A percentile compares a stretch with the other conserved stretches of the same genome.
phyloP scores from a whole-genome alignment of 371 early-diverging fungal species.

The Mortierella sp. region DNA sequence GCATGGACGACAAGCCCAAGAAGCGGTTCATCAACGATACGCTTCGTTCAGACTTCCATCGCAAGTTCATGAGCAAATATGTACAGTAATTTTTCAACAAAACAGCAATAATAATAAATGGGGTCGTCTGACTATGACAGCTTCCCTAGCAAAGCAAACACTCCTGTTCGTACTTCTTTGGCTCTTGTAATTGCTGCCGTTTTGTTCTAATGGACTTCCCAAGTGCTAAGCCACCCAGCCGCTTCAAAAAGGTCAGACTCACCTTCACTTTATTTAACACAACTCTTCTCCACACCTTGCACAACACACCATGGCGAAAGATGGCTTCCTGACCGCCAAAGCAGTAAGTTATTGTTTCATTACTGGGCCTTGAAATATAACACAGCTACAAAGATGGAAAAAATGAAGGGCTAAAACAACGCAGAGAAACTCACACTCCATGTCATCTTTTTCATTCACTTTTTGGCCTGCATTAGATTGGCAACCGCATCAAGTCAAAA shows the following conservation, averaged over 20 bases:
- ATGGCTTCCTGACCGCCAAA: slow-evolving; percentile 85
- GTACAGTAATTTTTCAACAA: slow-evolving; percentile 65
- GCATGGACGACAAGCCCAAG: slow-evolving; percentile 86
- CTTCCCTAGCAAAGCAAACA: too few species aligned
- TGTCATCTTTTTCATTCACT: too few species aligned
- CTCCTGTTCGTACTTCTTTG: too few species aligned
- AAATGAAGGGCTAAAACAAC: too few species aligned
- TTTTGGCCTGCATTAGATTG: slow-evolving; percentile 68
- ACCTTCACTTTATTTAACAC: neutral
- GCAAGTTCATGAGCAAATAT: slow-evolving; percentile 95
- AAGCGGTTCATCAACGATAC: slow-evolving; percentile 98
- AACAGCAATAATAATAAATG: slow-evolving; percentile 9
- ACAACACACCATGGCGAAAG: slow-evolving; percentile 75
- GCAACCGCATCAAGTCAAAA: slow-evolving; percentile 91
- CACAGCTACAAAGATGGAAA: too few species aligned
- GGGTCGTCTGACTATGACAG: too few species aligned
- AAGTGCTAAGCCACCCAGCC: neutral
- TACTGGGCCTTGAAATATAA: neutral
- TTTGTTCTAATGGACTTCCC: too few species aligned
- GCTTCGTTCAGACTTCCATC: slow-evolving; percentile 95
- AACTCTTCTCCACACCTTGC: neutral
- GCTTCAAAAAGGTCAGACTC: neutral
- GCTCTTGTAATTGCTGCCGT: too few species aligned
- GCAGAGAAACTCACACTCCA: neutral
- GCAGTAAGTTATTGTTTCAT: slow-evolving; percentile 54